These are phyloP conservation scores for Hordeum pubiflorum DNA, from an alignment of 202 grass and related monocot genomes.

Conservation along the genomic window DNA sequence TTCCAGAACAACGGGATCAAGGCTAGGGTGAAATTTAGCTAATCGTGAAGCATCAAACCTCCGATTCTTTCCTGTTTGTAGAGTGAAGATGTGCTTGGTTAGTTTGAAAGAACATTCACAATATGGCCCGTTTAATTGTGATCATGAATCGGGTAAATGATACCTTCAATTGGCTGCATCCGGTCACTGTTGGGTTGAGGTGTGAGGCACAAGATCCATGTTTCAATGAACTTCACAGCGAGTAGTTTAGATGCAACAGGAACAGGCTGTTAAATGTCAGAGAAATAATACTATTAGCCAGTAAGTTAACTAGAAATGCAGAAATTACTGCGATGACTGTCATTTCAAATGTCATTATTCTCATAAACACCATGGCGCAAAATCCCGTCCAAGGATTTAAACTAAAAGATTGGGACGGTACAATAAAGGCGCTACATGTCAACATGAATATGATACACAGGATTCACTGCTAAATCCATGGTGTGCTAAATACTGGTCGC, in stretches of 20 bases:
- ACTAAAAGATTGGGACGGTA: background rate
- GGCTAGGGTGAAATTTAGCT: constrained; percentile 44
- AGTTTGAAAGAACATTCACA: constrained; percentile 7
- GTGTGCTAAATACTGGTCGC: background rate
- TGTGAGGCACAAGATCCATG: constrained; percentile 64
- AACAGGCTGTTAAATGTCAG: constrained; percentile 48
- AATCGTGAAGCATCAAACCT: constrained; percentile 61
- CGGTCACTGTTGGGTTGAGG: constrained; percentile 39
- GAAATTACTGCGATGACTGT: background rate
- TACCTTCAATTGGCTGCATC: constrained; percentile 48
- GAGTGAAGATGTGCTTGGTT: constrained; percentile 8
- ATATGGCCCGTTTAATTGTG: constrained; percentile 11
- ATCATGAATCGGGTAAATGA: background rate
- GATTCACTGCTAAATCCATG: constrained; percentile 20
- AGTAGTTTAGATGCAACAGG: constrained; percentile 68
- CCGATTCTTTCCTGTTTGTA: constrained; percentile 48
- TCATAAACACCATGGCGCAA: background rate
- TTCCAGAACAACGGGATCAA: constrained; percentile 72
- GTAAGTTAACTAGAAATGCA: constrained; percentile 9
- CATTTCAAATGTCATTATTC: constrained; percentile 22
- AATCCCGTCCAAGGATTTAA: background rate
- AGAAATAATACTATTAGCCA: constrained; percentile 23
- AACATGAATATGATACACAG: background rate
- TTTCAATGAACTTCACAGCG: constrained; percentile 80
- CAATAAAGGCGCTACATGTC: constrained; percentile 2